Conservation (phyloP, 169 alveolate genomes). For the Theileria orientalis region DNA sequence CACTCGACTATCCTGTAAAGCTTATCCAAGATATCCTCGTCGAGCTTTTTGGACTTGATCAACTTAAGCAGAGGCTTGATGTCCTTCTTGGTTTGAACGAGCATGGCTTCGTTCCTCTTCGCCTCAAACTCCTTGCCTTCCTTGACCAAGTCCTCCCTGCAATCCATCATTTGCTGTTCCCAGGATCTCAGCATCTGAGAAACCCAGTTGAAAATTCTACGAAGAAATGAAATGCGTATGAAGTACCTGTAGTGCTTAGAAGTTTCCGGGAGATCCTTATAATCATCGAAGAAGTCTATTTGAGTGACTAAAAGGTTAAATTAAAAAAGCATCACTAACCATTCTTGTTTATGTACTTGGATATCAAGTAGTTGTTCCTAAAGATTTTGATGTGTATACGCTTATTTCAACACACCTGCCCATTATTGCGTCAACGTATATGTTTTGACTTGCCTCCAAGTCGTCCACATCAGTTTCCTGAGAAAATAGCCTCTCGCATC, state of each 20-base stretch:
- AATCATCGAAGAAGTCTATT: constrained; percentile 9
- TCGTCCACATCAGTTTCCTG: constrained; percentile 11
- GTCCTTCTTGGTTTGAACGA: constrained; percentile 42
- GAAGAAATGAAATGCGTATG: not conserved
- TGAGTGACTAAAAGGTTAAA: not conserved
- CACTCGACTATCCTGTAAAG: constrained; percentile 21
- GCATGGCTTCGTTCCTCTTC: constrained; percentile 40
- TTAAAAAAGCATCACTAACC: not conserved
- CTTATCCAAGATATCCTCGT: constrained; percentile 42
- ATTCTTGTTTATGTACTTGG: constrained; percentile 10
- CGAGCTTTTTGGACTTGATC: constrained; percentile 31
- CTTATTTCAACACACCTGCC: constrained; percentile 3
- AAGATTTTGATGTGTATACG: not conserved
- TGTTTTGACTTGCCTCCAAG: constrained; percentile 19
- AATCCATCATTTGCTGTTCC: constrained; percentile 7
- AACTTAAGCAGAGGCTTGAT: constrained; percentile 35
- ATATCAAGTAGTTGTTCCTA: constrained; percentile 8
- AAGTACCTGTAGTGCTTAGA: constrained; percentile 36
- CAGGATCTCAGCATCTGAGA: constrained; percentile 12
- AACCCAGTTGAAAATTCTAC: constrained; percentile 42
- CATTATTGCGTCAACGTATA: constrained; percentile 19
- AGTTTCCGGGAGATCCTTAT: constrained; percentile 11
- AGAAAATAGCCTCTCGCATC: constrained; percentile 11
- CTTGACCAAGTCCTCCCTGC: constrained; percentile 5
- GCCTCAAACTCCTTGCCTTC: constrained; percentile 33